Evolutionary conservation across 371 early-diverging fungal species (phyloP).

Genomic region (Mortierella polycephala): DNA sequence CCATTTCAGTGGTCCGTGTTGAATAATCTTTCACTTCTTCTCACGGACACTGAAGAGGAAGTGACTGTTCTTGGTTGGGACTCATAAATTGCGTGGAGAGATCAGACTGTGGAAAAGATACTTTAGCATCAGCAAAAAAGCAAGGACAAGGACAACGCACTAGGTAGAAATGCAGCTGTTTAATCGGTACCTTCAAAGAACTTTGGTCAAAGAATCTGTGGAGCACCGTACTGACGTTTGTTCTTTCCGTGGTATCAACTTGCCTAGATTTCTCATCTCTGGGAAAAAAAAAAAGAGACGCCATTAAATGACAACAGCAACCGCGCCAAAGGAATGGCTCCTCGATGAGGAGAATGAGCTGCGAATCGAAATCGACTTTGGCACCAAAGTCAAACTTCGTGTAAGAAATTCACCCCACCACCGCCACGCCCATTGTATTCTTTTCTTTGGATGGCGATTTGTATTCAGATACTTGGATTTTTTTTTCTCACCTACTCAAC

Average conservation of each 20-base stretch:
- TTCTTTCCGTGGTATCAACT: not conserved
- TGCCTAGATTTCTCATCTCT: not conserved
- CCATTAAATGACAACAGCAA: not conserved
- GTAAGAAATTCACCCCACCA: slow-evolving; percentile 43
- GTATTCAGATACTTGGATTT: not conserved
- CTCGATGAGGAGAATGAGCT: slow-evolving; percentile 64
- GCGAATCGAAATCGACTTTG: slow-evolving; percentile 66
- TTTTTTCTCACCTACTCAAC: not conserved
- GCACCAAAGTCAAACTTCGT: slow-evolving; percentile 56
- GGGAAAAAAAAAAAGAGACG: not conserved
- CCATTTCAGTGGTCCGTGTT: no score
- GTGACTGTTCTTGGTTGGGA: no score
- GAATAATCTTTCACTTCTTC: no score
- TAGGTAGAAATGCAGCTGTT: no score
- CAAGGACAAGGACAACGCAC: no score
- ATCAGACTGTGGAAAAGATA: no score
- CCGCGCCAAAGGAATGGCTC: slow-evolving; percentile 58
- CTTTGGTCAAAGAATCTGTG: no score
- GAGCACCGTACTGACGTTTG: not conserved
- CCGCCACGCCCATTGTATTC: no score
- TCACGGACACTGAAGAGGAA: no score
- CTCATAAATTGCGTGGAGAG: no score
- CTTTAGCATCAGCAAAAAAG: no score
- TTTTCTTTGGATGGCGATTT: not conserved
- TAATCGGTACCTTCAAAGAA: no score